Evolutionary conservation across 2,329 filamentous ascomycete genomes (phyloP).

Genomic region (Ophiostoma perfectum): DNA sequence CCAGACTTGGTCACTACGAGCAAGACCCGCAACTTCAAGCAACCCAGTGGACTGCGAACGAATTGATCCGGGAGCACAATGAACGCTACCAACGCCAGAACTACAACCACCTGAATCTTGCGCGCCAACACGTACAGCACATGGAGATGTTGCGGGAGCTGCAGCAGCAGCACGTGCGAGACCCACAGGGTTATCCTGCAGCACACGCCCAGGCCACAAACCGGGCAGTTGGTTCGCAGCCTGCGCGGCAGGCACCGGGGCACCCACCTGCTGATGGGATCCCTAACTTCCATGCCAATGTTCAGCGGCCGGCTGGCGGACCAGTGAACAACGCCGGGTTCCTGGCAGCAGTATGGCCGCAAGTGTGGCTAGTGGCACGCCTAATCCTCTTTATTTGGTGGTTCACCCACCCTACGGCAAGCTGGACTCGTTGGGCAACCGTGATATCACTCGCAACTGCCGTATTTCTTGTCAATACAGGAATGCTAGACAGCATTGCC

Average conservation of each 20-base stretch:
- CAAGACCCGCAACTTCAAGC: slow-evolving; percentile 26
- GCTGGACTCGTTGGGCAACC: slow-evolving; percentile 55
- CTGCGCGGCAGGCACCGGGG: not conserved
- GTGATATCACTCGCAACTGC: slow-evolving; percentile 49
- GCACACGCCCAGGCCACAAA: not conserved
- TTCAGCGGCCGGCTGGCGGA: slow-evolving; percentile 17
- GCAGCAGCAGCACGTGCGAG: slow-evolving; percentile 27
- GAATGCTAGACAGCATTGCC: slow-evolving; percentile 50
- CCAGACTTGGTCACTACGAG: not conserved
- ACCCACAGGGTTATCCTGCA: slow-evolving; percentile 5
- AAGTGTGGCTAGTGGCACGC: slow-evolving; percentile 56
- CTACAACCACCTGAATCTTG: slow-evolving; percentile 14
- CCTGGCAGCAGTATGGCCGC: slow-evolving; percentile 49
- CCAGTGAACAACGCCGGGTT: slow-evolving; percentile 41
- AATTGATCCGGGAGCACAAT: slow-evolving; percentile 18
- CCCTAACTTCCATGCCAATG: slow-evolving; percentile 30
- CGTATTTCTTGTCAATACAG: slow-evolving; percentile 56
- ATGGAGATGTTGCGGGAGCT: slow-evolving; percentile 16
- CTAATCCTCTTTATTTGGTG: slow-evolving; percentile 59
- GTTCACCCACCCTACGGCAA: slow-evolving; percentile 54
- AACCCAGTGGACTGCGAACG: slow-evolving; percentile 10
- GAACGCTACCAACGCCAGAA: slow-evolving; percentile 16
- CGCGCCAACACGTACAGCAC: slow-evolving; percentile 16
- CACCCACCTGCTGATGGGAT: slow-evolving; percentile 31
- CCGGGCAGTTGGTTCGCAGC: not conserved